phyloP scores from a whole-genome alignment of 768 basidiomycete species.

The Kondoa subrosea region DNA sequence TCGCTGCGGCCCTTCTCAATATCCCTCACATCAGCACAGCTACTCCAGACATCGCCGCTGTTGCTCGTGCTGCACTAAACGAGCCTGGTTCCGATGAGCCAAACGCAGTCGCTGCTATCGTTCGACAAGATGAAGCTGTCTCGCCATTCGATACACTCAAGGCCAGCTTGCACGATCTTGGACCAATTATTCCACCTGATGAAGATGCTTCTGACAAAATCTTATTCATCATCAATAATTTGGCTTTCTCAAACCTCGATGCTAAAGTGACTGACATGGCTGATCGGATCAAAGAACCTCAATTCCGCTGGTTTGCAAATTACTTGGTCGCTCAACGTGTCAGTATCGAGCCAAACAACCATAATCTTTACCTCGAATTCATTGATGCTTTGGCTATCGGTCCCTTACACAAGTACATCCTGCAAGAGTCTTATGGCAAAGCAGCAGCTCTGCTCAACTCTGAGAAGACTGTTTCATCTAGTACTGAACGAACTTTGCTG shows the following conservation, averaged over 20 bases:
- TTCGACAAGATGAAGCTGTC: constrained; percentile 26
- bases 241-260: constrained; percentile 86
- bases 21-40: constrained; percentile 74
- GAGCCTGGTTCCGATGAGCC: constrained; percentile 26
- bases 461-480: constrained; percentile 70
- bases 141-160: constrained; percentile 56
- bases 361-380: constrained; percentile 82
- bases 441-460: constrained; percentile 72
- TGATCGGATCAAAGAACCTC: constrained; percentile 60
- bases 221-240: constrained; percentile 93
- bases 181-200: constrained; percentile 48
- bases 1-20: constrained; percentile 72
- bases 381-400: constrained; percentile 63
- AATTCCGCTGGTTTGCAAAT: constrained; percentile 90
- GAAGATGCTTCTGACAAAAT: constrained; percentile 85
- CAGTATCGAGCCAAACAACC: constrained; percentile 92
- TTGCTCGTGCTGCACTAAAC: constrained; percentile 22
- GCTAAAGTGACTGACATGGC: constrained; percentile 71
- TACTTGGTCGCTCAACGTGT: constrained; percentile 93
- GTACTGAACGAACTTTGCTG: constrained; percentile 64
- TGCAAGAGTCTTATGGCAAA: constrained; percentile 88
- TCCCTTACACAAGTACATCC: constrained; percentile 51
- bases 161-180: constrained; percentile 49
- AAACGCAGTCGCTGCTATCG: constrained; percentile 27
- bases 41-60: constrained; percentile 47